Evolutionary conservation across 1,139 yeast species (phyloP), one percentile per base, ranked within the genome.

Genomic region (Pichia sp.): DNA sequence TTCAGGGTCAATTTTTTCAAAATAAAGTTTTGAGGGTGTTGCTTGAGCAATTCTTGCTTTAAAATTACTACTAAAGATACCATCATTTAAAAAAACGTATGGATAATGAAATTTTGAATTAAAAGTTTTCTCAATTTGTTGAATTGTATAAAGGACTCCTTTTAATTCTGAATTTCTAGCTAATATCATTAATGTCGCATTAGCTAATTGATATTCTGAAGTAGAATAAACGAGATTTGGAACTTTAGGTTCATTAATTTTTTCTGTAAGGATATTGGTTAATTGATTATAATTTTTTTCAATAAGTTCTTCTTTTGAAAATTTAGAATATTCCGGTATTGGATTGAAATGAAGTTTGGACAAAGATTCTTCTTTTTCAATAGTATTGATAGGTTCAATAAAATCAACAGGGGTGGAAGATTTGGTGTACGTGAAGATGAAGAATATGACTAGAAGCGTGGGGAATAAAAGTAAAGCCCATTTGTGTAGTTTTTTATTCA

Each of bases 51-150:
- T 68, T 30, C 54, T 54, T 3, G 57, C 50, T 52, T 69, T 82
- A 62, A 84, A 85, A 30, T 60, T 61, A 0, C 74, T 72, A 1
- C 76, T 65, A 56, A 86, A 86, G 8, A 77, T 78, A 43, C 66
- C 69, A 54, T 86, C 93, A 56, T 85, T 86, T 38, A 86, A 59
- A 54, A 86, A 84, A 1, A 86, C 83, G 68, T 86, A 85, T 0
- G 95, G 94, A 56, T 86, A 86, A 38, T 72, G 69, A 59, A 78
- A 86, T 56, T 82, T 79, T 23, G 61, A 50, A 57, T 87, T 87
- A 64, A 87, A 86, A 4, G 67, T 69, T 22, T 60, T 60, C 55
- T 86, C 94, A 29, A 86, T 71, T 50, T 70, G 72, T 37, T 58
- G 56, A 41, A 86, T 76, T 2, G 93, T 72, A 11, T 54, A 52